These are phyloP conservation scores for Strigomonas galati DNA, from an alignment of 208 protist genomes.

Conservation along the genomic window DNA sequence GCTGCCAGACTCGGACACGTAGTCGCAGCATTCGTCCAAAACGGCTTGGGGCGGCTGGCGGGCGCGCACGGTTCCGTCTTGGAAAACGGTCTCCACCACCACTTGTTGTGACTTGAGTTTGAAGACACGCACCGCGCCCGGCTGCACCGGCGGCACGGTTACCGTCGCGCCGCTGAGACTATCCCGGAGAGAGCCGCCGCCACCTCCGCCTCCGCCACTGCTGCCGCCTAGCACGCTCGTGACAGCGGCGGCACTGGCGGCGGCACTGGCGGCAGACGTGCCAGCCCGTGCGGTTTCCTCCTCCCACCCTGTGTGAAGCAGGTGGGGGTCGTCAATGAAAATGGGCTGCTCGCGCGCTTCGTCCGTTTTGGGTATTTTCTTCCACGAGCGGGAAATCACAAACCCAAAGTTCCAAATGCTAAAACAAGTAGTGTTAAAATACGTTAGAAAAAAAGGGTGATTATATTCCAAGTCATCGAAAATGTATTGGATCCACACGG, in stretches of 20 bases:
- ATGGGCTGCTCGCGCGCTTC: conserved; percentile 31
- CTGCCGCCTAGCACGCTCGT: not conserved
- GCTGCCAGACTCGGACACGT: conserved; percentile 9
- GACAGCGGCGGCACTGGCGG: not conserved
- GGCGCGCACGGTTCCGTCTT: not conserved
- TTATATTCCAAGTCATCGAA: conserved; percentile 78
- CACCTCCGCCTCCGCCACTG: not conserved
- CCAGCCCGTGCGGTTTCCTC: conserved; percentile 1
- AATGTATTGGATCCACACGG: conserved; percentile 88
- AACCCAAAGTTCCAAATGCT: conserved; percentile 82
- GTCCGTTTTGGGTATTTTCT: conserved; percentile 50
- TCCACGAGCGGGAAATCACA: conserved; percentile 51
- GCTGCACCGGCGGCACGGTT: not conserved
- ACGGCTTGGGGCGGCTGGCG: not conserved
- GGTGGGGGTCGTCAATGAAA: conserved; percentile 46
- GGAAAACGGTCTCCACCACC: conserved; percentile 4
- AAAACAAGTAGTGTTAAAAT: conserved; percentile 89
- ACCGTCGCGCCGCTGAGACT: not conserved
- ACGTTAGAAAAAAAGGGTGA: conserved; percentile 91
- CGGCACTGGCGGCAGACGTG: not conserved
- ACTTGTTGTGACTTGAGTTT: not conserved
- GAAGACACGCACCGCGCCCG: not conserved
- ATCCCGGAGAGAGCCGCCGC: not conserved
- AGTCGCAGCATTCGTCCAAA: conserved; percentile 14
- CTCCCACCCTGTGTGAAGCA: conserved; percentile 14